phyloP scores from a whole-genome alignment of 148 eudicot species.

The Rhododendron molle region DNA sequence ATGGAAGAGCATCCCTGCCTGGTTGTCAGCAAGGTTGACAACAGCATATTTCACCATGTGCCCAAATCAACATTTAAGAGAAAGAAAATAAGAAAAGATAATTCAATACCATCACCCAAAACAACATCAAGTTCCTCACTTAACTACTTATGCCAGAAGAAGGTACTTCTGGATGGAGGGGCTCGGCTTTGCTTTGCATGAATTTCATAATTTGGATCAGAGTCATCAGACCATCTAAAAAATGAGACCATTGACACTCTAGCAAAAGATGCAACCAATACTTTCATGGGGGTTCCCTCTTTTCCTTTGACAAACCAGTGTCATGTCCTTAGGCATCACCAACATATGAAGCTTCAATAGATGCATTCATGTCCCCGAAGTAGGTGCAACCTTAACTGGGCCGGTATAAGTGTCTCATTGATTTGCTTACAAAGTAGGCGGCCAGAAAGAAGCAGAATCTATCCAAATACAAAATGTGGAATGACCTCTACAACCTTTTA shows the following conservation, averaged over 20 bases:
- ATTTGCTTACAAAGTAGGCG: background rate
- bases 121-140: background rate
- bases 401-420: background rate
- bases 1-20: conserved; percentile 2
- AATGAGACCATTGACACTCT: background rate
- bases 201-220: background rate
- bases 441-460: background rate
- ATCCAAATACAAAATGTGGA: background rate
- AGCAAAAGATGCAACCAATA: background rate
- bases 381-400: background rate
- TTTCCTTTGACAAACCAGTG: background rate
- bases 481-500: background rate
- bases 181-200: background rate
- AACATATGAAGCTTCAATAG: background rate
- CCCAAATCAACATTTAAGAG: background rate
- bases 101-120: background rate
- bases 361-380: background rate
- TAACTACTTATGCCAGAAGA: background rate
- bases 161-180: background rate
- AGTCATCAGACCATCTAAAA: background rate
- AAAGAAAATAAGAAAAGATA: background rate
- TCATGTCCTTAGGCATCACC: background rate
- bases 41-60: background rate
- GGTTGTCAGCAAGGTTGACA: background rate
- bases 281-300: background rate